phyloP scores from a whole-genome alignment of 2,329 filamentous ascomycete species.

The Colletotrichum abscissum region DNA sequence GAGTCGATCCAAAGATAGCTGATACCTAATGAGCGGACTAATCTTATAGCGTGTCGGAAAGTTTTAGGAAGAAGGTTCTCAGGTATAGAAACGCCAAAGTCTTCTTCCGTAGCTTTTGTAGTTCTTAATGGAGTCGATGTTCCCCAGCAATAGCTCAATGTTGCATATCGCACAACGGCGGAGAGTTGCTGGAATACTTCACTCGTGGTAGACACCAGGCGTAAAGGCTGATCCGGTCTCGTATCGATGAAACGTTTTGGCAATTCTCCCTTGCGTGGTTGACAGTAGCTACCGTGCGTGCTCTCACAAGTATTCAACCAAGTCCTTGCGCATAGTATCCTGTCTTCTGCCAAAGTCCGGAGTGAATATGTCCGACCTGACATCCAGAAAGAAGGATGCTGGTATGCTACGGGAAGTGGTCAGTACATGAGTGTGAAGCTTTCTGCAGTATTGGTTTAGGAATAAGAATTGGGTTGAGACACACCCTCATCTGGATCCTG shows the following conservation, averaged over 20 bases:
- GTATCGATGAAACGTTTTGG: not conserved
- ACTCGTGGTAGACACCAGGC: not conserved
- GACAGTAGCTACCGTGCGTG: no score
- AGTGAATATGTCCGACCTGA: no score
- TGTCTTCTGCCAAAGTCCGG: no score
- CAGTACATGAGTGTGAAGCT: no score
- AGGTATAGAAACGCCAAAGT: not conserved
- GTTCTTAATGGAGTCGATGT: not conserved
- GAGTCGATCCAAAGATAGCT: conserved; percentile 19
- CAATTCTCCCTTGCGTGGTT: no score
- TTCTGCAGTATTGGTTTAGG: no score
- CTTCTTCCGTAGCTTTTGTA: not conserved
- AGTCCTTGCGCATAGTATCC: no score
- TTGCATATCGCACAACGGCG: not conserved
- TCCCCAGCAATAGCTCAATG: conserved; percentile 15
- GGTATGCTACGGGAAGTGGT: no score
- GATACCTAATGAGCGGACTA: not conserved
- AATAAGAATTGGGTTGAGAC: no score
- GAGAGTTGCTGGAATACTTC: not conserved
- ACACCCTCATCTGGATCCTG: no score
- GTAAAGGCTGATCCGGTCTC: not conserved
- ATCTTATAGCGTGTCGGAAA: not conserved
- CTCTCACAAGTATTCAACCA: no score
- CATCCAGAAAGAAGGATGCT: no score
- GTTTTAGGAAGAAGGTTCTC: not conserved